Conservation (phyloP, 129 eudicot species). For the Escallonia herrerae region DNA sequence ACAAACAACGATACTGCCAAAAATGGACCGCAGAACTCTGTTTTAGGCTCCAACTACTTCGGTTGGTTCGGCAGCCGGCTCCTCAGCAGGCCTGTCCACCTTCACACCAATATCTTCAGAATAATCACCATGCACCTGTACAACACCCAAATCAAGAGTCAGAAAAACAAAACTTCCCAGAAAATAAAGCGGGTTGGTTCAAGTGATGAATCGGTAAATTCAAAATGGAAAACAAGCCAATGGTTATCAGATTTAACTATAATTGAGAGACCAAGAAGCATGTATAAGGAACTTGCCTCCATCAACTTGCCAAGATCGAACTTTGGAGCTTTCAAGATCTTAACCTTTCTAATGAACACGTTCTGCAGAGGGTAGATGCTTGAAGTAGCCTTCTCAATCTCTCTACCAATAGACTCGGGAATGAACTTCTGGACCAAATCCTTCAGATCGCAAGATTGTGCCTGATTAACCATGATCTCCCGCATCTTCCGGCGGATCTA, state of each 20-base stretch:
- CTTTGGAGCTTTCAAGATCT: conserved; percentile 41
- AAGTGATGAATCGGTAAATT: no score
- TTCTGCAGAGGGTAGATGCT: conserved; percentile 36
- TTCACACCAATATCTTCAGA: conserved; percentile 18
- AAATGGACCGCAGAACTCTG: no score
- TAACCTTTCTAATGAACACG: conserved; percentile 35
- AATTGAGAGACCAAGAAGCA: no score
- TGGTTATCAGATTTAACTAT: no score
- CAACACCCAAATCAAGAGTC: no score
- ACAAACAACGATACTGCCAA: no score
- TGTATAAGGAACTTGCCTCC: conserved; percentile 19
- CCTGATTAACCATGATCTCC: conserved; percentile 43
- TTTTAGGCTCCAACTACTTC: conserved; percentile 17
- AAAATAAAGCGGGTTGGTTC: no score
- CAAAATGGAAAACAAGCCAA: no score
- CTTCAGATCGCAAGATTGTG: conserved; percentile 39
- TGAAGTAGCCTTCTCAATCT: conserved; percentile 43
- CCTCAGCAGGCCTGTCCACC: conserved; percentile 22
- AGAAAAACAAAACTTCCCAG: no score
- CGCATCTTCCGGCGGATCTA: conserved; percentile 49
- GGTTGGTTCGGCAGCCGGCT: conserved; percentile 9
- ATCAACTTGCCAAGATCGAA: conserved; percentile 44
- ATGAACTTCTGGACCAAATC: conserved; percentile 41
- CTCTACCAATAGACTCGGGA: conserved; percentile 33
- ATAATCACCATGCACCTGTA: conserved; percentile 22